Evolutionary conservation across 2,329 filamentous ascomycete genomes (phyloP).

Genomic region (Conoideocrella luteorostrata): DNA sequence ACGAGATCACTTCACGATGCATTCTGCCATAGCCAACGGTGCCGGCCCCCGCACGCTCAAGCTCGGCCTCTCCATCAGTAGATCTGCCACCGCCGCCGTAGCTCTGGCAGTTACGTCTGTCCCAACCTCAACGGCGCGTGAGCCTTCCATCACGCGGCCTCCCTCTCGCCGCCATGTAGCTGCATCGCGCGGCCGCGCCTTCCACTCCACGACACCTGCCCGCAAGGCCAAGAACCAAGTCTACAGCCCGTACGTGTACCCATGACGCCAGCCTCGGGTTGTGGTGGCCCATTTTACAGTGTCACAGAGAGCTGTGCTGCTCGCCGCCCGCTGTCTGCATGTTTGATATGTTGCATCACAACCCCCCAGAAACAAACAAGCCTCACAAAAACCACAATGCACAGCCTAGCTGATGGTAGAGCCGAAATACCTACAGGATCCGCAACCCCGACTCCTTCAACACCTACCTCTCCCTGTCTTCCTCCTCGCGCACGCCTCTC

Average conservation of each 20-base stretch:
- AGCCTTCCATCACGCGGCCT: no score
- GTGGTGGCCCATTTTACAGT: no score
- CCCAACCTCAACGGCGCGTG: no score
- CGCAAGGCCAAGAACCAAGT: slow-evolving; percentile 15
- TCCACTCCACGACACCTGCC: slow-evolving; percentile 10
- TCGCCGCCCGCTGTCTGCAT: no score
- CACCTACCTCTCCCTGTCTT: slow-evolving; percentile 49
- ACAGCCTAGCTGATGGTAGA: no score
- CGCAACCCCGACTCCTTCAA: slow-evolving; percentile 48
- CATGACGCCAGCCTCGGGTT: neutral
- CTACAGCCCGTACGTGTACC: slow-evolving; percentile 12
- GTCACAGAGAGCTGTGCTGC: no score
- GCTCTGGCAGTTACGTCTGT: no score
- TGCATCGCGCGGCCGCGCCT: neutral
- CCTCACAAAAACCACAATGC: no score
- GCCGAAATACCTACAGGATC: no score
- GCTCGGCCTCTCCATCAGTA: neutral
- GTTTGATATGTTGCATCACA: no score
- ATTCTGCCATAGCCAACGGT: neutral
- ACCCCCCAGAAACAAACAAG: no score
- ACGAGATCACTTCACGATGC: no score
- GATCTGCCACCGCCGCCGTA: neutral
- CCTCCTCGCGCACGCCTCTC: slow-evolving; percentile 47
- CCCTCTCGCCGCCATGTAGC: neutral
- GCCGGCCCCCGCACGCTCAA: neutral